Conservation (phyloP, 2,329 filamentous ascomycete species). For the Ophiocordyceps polyrhachis-furcata region DNA sequence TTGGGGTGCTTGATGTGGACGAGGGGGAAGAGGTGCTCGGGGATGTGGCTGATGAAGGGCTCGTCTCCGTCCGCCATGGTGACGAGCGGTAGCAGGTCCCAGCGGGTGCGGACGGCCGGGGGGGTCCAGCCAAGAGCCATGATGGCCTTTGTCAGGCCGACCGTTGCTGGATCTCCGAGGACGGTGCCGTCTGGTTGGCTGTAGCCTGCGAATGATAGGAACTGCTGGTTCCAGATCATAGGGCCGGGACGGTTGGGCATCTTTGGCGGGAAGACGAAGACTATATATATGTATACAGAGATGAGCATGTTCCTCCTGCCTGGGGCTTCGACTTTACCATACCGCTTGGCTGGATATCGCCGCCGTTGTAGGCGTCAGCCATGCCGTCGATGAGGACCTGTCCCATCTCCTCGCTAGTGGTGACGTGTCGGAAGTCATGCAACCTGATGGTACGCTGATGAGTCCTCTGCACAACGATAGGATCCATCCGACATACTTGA, state of each 20-base stretch:
- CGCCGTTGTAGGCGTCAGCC: constrained; percentile 1
- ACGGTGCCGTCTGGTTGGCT: constrained; percentile 1
- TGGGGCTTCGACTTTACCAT: neutral
- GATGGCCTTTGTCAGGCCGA: constrained; percentile 1
- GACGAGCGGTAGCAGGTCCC: constrained; percentile 1
- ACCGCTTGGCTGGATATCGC: constrained; percentile 1
- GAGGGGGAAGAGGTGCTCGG: constrained; percentile 1
- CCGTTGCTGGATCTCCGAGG: neutral
- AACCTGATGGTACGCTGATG: neutral
- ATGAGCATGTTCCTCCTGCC: too few relatives aligned
- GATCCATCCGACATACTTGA: neutral
- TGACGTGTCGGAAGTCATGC: constrained; percentile 1
- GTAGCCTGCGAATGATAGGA: constrained; percentile 1
- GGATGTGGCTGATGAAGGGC: neutral
- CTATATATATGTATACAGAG: too few relatives aligned
- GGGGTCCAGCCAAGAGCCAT: neutral
- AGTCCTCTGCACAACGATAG: neutral
- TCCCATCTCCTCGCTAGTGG: constrained; percentile 1
- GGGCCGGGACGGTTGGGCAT: neutral
- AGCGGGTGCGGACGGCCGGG: constrained; percentile 1
- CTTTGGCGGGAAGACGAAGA: constrained; percentile 1
- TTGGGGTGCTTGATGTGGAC: constrained; percentile 1
- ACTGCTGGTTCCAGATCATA: constrained; percentile 1
- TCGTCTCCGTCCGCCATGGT: constrained; percentile 2
- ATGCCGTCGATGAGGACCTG: constrained; percentile 1